Conservation (phyloP, 176 grass and related monocot species). For the Hyparrhenia diplandra region DNA sequence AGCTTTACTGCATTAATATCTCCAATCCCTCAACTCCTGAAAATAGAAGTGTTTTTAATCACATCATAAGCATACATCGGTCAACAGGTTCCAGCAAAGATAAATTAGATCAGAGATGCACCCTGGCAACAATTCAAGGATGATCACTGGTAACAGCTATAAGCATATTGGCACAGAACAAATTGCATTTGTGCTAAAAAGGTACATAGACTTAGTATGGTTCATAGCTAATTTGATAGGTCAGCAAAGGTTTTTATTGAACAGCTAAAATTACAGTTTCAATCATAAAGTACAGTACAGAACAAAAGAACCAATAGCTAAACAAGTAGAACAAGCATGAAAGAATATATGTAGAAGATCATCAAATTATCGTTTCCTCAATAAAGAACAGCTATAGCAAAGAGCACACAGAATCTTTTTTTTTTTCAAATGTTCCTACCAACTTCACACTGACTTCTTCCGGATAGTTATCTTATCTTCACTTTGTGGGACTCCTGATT, state of each 20-base stretch:
- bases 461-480: not conserved
- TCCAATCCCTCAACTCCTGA: conserved; percentile 93
- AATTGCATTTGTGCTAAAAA: not conserved
- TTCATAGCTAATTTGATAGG: not conserved
- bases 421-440: conserved; percentile 6
- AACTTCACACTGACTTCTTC: not conserved
- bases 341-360: conserved; percentile 11
- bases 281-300: not conserved
- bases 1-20: conserved; percentile 78
- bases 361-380: not conserved
- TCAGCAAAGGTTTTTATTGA: not conserved
- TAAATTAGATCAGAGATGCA: conserved; percentile 8
- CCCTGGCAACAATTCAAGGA: conserved; percentile 4
- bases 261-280: not conserved
- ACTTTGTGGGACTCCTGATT: not conserved
- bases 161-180: not conserved
- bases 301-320: not conserved
- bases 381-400: not conserved
- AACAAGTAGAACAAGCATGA: not conserved
- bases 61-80: not conserved
- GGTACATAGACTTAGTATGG: not conserved
- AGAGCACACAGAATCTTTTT: not conserved
- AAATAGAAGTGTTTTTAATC: conserved; percentile 21
- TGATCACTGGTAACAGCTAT: not conserved
- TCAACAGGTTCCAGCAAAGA: not conserved